Evolutionary conservation across 2,329 filamentous ascomycete genomes (phyloP), one percentile per base, ranked within the genome.

Genomic region (Fusarium verticillioides): DNA sequence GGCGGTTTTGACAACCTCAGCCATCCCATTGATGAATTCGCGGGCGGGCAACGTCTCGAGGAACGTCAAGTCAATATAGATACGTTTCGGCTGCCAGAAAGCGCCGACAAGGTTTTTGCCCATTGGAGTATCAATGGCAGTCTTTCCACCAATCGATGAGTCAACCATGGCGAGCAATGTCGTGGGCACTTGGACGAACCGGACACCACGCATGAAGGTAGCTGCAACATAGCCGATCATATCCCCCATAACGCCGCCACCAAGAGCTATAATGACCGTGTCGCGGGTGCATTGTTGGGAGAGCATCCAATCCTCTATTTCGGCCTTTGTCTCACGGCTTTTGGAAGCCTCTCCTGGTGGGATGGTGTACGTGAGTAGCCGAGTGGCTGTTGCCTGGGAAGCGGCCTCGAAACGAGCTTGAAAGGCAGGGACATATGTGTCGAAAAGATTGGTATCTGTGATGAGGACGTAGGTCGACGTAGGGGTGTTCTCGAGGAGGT

Each of bases 1-100:
- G 7, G 96, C 96, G 7, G 96, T 99, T 89, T 98, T 98, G 81
- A 98, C 89, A 36, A 99, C 96, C 85, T 99, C 96, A 32, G 96
- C 96, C 96, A 99, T 98, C 69, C 96, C 96, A 81, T 99, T 99
- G 83, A 98, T 95, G 79, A 99, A 96, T 83, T 99, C 96, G 75
- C 96, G 89, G 73, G 92, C 91, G 2, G 96, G 95, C 26, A 99
- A 86, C 2, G 95, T 97, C 80, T 97, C 94, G 62, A 99, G 87
- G 80, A 99, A 98, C 63, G 91, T 89, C 69, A 98, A 87, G 82
- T 99, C 96, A 77, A 99, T 95, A 83, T 97, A 99, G 74, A 98
- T 95, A 72, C 94, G 91, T 78, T 93, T 89, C 9, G 96, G 96
- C 81, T 99, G 96, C 95, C 96, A 98, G 83, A 99, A 98, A 39